These are phyloP conservation scores for Alternaria novae-zelandiae DNA, from an alignment of 2,329 filamentous ascomycete species.

Conservation along the genomic window DNA sequence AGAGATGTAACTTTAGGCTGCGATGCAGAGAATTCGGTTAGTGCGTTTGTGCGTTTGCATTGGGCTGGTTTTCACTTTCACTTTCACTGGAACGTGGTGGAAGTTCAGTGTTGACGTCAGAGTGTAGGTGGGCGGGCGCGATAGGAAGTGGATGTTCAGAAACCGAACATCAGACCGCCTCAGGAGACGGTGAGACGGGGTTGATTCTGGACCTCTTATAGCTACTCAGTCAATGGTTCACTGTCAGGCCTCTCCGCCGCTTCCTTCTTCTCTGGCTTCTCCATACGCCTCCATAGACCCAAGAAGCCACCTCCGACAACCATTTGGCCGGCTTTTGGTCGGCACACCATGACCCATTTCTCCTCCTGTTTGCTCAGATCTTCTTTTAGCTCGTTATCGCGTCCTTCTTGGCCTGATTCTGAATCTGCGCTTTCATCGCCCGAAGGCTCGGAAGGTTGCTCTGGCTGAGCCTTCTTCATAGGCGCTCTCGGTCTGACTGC, in stretches of 20 bases:
- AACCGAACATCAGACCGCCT: not conserved
- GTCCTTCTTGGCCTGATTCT: constrained; percentile 28
- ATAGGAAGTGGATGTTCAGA: not conserved
- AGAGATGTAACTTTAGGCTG: not conserved
- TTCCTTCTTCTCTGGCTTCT: constrained; percentile 8
- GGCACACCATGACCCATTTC: constrained; percentile 46
- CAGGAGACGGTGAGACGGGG: not conserved
- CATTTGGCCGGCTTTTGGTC: constrained; percentile 45
- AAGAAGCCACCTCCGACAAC: constrained; percentile 48
- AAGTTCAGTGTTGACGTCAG: not conserved
- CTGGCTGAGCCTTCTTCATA: constrained; percentile 26
- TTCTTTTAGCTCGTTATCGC: constrained; percentile 38
- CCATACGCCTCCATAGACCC: constrained; percentile 46
- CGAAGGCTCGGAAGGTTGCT: constrained; percentile 12
- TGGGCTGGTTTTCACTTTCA: not conserved
- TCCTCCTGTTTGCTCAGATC: constrained; percentile 34
- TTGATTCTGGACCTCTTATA: not conserved
- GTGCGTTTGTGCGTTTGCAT: not conserved
- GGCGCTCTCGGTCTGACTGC: constrained; percentile 53
- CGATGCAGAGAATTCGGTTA: not conserved
- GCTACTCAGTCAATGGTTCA: not conserved
- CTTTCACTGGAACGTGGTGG: not conserved
- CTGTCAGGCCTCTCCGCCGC: not conserved
- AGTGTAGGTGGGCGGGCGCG: not conserved
- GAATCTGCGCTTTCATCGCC: constrained; percentile 21